These are phyloP conservation scores for Aspergillus sp. DNA, from an alignment of 2,329 filamentous ascomycete species.

Conservation along the genomic window DNA sequence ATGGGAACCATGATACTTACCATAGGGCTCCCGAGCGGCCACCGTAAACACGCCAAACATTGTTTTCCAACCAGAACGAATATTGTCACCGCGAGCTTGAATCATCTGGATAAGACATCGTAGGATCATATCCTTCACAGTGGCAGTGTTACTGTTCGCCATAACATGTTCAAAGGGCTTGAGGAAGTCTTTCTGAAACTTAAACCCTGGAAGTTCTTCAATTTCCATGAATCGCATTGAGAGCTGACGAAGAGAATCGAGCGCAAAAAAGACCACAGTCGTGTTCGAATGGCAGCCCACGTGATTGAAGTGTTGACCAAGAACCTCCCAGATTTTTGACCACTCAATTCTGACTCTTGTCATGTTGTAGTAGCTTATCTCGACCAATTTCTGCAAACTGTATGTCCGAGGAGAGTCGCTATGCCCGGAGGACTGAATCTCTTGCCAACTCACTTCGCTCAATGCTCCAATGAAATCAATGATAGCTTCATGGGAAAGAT, in stretches of 20 bases:
- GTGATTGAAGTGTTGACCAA: conserved; percentile 98
- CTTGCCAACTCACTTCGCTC: conserved; percentile 97
- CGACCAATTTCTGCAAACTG: conserved; percentile 94
- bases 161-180: conserved; percentile 98
- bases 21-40: conserved; percentile 82
- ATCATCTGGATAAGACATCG: conserved; percentile 99
- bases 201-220: conserved; percentile 95
- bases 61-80: conserved; percentile 95
- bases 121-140: conserved; percentile 96
- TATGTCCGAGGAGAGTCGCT: conserved; percentile 95
- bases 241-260: conserved; percentile 90
- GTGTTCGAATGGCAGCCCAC: conserved; percentile 97
- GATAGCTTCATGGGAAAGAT: conserved; percentile 88
- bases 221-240: conserved; percentile 99
- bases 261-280: conserved; percentile 91
- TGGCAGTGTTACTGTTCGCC: conserved; percentile 82
- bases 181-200: conserved; percentile 98
- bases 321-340: conserved; percentile 94
- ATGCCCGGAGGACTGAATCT: conserved; percentile 94
- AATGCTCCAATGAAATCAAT: conserved; percentile 89
- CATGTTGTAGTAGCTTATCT: conserved; percentile 99
- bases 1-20: conserved; percentile 34
- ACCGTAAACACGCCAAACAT: conserved; percentile 99
- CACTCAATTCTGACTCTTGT: conserved; percentile 96
- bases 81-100: conserved; percentile 91